Percentiles rank a stretch among this genome's conserved stretches.
Evolutionary conservation across 805 yeast genomes (phyloP).

Genomic region (Candida arabinofermentans): DNA sequence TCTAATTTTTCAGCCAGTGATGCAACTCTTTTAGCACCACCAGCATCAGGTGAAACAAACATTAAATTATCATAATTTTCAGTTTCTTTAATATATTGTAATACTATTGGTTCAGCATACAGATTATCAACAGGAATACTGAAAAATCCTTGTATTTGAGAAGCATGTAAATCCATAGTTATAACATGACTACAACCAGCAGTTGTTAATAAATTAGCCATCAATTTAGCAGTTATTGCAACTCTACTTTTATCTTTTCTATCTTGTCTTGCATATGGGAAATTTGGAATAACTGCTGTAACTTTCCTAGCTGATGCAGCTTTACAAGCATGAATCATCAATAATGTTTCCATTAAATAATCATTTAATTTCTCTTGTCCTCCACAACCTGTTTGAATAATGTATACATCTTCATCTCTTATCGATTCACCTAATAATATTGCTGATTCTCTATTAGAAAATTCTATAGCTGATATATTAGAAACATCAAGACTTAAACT

Average conservation of each 20-base stretch:
- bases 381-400: conserved; percentile 83
- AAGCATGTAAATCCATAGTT: conserved; percentile 95
- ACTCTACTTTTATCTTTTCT: conserved; percentile 95
- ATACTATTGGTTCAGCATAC: conserved; percentile 90
- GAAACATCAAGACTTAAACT: conserved; percentile 65
- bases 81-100: conserved; percentile 71
- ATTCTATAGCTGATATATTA: conserved; percentile 76
- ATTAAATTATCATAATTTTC: conserved; percentile 56
- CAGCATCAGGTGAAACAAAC: conserved; percentile 96
- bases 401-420: conserved; percentile 86
- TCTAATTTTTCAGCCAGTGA: conserved; percentile 89
- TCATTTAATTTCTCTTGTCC: conserved; percentile 77
- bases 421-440: conserved; percentile 85
- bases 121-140: conserved; percentile 92
- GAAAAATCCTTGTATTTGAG: conserved; percentile 97
- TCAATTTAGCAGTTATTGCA: conserved; percentile 90
- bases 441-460: conserved; percentile 84
- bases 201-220: conserved; percentile 86
- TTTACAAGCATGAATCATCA: conserved; percentile 90
- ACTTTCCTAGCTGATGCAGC: conserved; percentile 94
- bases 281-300: conserved; percentile 92
- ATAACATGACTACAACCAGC: conserved; percentile 96
- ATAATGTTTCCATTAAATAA: conserved; percentile 77
- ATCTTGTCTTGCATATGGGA: conserved; percentile 97
- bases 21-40: conserved; percentile 98